Evolutionary conservation across 768 basidiomycete species (phyloP).

Genomic region (Trametes elegans): DNA sequence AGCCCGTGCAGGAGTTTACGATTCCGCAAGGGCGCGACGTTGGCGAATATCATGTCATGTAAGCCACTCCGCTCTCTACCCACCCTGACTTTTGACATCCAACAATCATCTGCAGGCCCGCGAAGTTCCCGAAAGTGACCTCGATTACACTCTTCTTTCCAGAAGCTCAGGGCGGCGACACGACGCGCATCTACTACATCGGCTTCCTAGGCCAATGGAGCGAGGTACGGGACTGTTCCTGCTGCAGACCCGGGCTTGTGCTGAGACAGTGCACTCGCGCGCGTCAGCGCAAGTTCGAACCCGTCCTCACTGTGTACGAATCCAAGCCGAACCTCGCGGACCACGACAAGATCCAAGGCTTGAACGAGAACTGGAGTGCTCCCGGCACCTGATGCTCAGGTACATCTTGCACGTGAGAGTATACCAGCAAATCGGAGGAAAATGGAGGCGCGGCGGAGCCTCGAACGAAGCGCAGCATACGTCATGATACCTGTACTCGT

Average conservation of each 20-base stretch:
- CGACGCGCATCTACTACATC: conserved; percentile 75
- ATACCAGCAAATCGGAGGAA: too few species aligned
- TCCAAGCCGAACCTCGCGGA: conserved; percentile 84
- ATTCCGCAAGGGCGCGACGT: conserved; percentile 71
- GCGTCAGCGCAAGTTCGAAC: conserved; percentile 76
- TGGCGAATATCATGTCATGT: conserved; percentile 87
- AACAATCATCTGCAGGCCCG: conserved; percentile 50
- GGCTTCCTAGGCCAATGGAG: conserved; percentile 84
- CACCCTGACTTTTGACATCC: neutral
- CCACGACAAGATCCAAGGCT: conserved; percentile 84
- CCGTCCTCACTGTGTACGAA: conserved; percentile 86
- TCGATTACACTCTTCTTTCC: conserved; percentile 85
- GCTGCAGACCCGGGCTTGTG: neutral
- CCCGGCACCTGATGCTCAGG: conserved; percentile 6
- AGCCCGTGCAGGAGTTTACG: conserved; percentile 69
- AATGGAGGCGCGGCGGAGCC: too few species aligned
- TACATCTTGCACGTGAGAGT: neutral
- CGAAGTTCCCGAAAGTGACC: conserved; percentile 83
- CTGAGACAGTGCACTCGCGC: neutral
- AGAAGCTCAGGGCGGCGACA: conserved; percentile 74
- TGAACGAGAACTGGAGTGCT: conserved; percentile 49
- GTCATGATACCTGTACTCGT: neutral
- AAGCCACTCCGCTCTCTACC: too few species aligned
- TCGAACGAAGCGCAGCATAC: too few species aligned
- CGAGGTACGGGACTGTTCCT: conserved; percentile 47